These are phyloP conservation scores for Rasamsonia emersonii DNA, from an alignment of 2,329 filamentous ascomycete species.

Conservation along the genomic window DNA sequence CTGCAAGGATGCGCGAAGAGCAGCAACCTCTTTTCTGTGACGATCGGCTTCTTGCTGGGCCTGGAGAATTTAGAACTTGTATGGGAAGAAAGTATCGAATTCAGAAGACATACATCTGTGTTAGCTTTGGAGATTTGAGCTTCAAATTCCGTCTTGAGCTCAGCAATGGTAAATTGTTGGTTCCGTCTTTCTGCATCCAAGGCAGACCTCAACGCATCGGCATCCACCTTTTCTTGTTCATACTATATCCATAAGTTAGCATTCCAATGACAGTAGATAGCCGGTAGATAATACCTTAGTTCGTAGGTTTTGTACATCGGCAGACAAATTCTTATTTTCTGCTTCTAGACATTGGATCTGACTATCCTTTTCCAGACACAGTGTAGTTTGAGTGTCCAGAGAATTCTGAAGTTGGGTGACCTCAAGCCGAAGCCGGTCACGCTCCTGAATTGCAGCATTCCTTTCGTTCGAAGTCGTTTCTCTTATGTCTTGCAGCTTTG, in stretches of 20 bases:
- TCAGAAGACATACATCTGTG: constrained; percentile 16
- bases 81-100: background rate
- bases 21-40: constrained; percentile 17
- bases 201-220: constrained; percentile 13
- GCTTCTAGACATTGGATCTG: constrained; percentile 4
- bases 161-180: constrained; percentile 13
- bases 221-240: constrained; percentile 7
- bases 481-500: constrained; percentile 1
- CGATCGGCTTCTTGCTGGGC: constrained; percentile 12
- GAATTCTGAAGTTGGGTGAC: constrained; percentile 13
- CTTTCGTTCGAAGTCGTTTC: background rate
- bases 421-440: constrained; percentile 17
- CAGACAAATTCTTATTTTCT: constrained; percentile 4
- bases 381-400: constrained; percentile 5
- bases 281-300: constrained; percentile 10
- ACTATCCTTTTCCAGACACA: constrained; percentile 6
- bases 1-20: constrained; percentile 19
- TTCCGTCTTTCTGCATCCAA: constrained; percentile 15
- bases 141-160: constrained; percentile 15
- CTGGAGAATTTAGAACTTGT: constrained; percentile 5
- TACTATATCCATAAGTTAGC: constrained; percentile 12
- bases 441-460: constrained; percentile 14
- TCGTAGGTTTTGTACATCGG: constrained; percentile 13
- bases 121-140: constrained; percentile 11
- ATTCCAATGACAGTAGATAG: too few species aligned